These are phyloP conservation scores for Blastobotrys aristatus DNA, from an alignment of 1,139 yeast species.

Conservation along the genomic window DNA sequence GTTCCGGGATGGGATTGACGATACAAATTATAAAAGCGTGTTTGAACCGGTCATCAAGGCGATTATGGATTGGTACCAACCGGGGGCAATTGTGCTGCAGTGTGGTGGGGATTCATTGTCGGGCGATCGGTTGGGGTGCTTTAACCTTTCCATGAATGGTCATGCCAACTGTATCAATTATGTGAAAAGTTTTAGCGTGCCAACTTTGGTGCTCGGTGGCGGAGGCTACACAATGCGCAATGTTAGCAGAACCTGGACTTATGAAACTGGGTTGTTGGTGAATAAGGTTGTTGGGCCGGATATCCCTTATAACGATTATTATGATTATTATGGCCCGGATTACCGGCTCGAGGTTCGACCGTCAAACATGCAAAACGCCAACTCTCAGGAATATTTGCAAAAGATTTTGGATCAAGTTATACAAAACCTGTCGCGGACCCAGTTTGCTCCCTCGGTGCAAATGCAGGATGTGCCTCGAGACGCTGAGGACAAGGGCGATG, in stretches of 20 bases:
- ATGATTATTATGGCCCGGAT: conserved; percentile 96
- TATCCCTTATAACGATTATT: conserved; percentile 92
- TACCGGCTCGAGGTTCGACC: conserved; percentile 81
- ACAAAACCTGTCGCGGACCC: conserved; percentile 75
- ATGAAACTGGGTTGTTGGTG: conserved; percentile 83
- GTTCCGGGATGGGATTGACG: conserved; percentile 87
- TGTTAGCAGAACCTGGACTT: conserved; percentile 95
- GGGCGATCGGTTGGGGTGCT: conserved; percentile 88
- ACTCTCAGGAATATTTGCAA: conserved; percentile 86
- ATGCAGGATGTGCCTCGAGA: conserved; percentile 87
- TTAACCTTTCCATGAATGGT: conserved; percentile 85
- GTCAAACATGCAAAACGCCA: conserved; percentile 94
- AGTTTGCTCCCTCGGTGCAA: conserved; percentile 94
- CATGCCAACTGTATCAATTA: conserved; percentile 94
- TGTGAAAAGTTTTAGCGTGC: conserved; percentile 81
- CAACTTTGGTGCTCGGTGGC: conserved; percentile 91
- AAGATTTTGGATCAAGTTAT: conserved; percentile 75
- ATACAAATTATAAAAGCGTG: conserved; percentile 75
- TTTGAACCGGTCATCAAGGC: conserved; percentile 82
- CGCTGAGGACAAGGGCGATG: conserved; percentile 63
- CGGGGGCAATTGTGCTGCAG: conserved; percentile 82
- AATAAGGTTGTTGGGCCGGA: conserved; percentile 74
- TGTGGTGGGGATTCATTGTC: conserved; percentile 88
- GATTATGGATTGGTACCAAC: conserved; percentile 90
- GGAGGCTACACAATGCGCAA: conserved; percentile 98